Evolutionary conservation across 2,329 filamentous ascomycete genomes (phyloP), one percentile per base, ranked within the genome.

Genomic region (Cladophialophora immunda): DNA sequence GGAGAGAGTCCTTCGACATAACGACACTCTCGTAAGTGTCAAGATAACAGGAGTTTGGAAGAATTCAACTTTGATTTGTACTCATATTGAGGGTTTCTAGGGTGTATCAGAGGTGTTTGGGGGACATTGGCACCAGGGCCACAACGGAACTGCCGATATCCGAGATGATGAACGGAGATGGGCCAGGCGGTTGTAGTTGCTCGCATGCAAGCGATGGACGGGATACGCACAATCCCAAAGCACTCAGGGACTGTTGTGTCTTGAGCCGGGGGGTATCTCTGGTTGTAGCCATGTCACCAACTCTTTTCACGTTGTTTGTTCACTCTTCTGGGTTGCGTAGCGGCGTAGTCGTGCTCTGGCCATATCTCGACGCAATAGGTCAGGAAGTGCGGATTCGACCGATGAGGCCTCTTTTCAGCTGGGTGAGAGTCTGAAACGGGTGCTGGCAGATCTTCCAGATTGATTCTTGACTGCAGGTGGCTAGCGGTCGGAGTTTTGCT

Each of bases 401-500:
- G 45, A 9, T 11, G n/a, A 47, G 41, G 8, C 13, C 6, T 47
- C 22, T 25, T 50, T 11, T 25, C 45, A 25, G 3, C 3, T 41
- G 38, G 38, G 38, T n/a, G 17, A 7, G 15, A 17, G 38, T n/a
- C 4, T 27, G 19, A 13, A 13, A 15, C 13, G 45, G 11, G 15
- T 19, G 3, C 36, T 45, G 38, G 45, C 11, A 50, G 45, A 50
- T 27, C 41, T 22, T 47, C n/a, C 8, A 7, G 19, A 8, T 19
- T 9, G 41, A 22, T 22, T 19, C n/a, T 22, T 19, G 41, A 47
- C 17, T 45, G 38, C 38, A 19, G 36, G 17, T 45, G 38, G 6
- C 27, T 25, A 50, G 45, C 45, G 45, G 22, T 50, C 45, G 45
- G 45, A 50, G 19, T 25, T 50, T 50, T 25, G 45, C 45, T 50